These are phyloP conservation scores for Eucalyptus dawsonii DNA, from an alignment of 345 rosid genomes.

Conservation along the genomic window DNA sequence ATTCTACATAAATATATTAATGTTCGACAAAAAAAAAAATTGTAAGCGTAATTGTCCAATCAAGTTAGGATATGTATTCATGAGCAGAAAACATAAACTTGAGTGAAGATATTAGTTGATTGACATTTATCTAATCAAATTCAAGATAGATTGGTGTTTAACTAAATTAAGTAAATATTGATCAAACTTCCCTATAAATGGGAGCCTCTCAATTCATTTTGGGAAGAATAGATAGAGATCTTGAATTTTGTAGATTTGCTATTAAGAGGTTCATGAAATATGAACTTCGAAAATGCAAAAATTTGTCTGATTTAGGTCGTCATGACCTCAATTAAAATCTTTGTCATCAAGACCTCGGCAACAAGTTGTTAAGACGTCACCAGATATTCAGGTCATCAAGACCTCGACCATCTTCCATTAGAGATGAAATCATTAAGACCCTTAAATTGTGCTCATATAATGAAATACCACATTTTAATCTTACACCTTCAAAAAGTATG, in stretches of 20 bases:
- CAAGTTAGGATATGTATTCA: background rate
- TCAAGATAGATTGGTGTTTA: background rate
- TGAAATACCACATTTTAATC: background rate
- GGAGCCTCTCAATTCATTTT: background rate
- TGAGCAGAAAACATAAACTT: background rate
- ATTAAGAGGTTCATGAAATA: accelerated
- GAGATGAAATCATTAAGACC: background rate
- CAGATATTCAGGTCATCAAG: too few relatives aligned
- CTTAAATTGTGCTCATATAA: background rate
- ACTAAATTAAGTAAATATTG: background rate
- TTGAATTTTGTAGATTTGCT: background rate
- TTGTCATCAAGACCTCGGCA: background rate
- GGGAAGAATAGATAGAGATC: background rate
- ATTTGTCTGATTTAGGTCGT: background rate
- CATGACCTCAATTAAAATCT: background rate
- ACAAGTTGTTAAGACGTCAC: background rate
- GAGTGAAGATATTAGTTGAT: background rate
- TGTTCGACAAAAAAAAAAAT: background rate
- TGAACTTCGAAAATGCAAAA: background rate
- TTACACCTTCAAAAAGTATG: background rate
- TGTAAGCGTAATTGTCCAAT: background rate
- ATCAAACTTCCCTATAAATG: accelerated
- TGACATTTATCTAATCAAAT: background rate
- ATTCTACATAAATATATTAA: background rate
- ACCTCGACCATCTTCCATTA: too few relatives aligned